phyloP scores from a whole-genome alignment of 139 green algal genomes.

The Chlamydomonas urium region DNA sequence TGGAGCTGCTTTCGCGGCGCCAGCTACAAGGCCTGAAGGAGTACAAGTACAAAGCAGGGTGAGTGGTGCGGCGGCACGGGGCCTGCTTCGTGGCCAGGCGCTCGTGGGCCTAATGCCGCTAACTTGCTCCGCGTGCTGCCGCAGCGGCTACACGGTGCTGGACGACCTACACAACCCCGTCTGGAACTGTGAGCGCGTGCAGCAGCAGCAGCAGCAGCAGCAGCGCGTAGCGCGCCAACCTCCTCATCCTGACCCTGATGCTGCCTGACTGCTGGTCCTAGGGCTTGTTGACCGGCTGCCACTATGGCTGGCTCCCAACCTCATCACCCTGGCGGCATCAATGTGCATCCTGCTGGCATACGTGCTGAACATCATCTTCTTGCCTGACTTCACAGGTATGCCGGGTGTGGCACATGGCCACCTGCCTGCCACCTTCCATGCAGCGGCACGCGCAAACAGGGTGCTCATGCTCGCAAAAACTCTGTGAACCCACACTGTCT shows the following conservation, averaged over 20 bases:
- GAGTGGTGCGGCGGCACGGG: neutral
- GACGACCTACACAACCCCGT: slow-evolving; percentile 74
- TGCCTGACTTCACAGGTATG: slow-evolving; percentile 60
- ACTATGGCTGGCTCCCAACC: slow-evolving; percentile 88
- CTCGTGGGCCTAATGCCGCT: neutral
- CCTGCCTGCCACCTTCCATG: neutral
- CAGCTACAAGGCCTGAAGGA: slow-evolving; percentile 65
- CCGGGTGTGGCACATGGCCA: neutral
- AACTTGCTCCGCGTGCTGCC: neutral
- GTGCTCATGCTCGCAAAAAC: neutral
- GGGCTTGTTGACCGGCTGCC: slow-evolving; percentile 32
- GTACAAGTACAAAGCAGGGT: slow-evolving; percentile 76
- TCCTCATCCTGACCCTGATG: neutral
- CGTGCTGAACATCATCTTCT: slow-evolving; percentile 41
- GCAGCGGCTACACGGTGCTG: slow-evolving; percentile 71
- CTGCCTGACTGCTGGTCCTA: neutral
- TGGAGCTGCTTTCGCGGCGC: slow-evolving; percentile 45
- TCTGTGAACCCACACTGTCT: neutral
- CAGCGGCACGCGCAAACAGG: neutral
- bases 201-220: neutral
- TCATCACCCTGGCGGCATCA: slow-evolving; percentile 83
- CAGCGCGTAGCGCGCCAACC: neutral
- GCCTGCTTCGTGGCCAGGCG: neutral
- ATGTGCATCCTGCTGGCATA: slow-evolving; percentile 61
- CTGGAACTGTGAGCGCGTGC: slow-evolving; percentile 50